Conservation (phyloP, 2,329 filamentous ascomycete species). For the Colletotrichum sp. region DNA sequence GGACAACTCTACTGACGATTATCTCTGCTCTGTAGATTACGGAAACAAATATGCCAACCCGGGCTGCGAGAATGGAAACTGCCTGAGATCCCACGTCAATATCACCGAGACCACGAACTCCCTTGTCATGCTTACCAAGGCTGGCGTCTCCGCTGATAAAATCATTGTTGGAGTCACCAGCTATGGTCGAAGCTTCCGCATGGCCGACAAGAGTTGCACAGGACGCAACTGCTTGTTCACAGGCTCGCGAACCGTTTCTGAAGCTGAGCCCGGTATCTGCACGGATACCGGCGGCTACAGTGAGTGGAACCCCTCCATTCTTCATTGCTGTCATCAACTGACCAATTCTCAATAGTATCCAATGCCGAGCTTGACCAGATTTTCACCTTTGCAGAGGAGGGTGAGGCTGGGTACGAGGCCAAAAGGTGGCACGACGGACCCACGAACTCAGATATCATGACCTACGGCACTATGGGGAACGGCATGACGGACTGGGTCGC, state of each 20-base stretch:
- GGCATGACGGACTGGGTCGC: slow-evolving; percentile 23
- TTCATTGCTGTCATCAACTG: neutral
- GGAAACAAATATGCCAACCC: neutral
- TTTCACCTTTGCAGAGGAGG: neutral
- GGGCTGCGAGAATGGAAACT: slow-evolving; percentile 35
- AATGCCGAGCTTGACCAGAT: slow-evolving; percentile 33
- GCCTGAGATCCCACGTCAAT: slow-evolving; percentile 40
- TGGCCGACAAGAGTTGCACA: slow-evolving; percentile 26
- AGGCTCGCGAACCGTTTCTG: slow-evolving; percentile 23
- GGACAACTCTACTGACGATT: neutral
- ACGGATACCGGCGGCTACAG: slow-evolving; percentile 34
- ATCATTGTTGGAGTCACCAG: slow-evolving; percentile 31
- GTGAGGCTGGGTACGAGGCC: neutral
- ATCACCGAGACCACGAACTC: slow-evolving; percentile 30
- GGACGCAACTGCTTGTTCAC: slow-evolving; percentile 29
- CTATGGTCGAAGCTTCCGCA: slow-evolving; percentile 33
- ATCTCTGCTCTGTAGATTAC: neutral
- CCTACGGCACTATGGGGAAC: slow-evolving; percentile 24
- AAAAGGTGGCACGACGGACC: slow-evolving; percentile 20
- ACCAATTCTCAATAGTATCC: neutral
- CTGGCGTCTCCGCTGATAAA: neutral
- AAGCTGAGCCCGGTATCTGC: slow-evolving; percentile 29
- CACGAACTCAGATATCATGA: slow-evolving; percentile 22
- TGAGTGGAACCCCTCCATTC: neutral
- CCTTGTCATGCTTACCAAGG: neutral